A percentile compares a stretch with the other conserved stretches of the same genome.
phyloP scores from a whole-genome alignment of 352 stramenopile species.

The Globisporangium spiculum region DNA sequence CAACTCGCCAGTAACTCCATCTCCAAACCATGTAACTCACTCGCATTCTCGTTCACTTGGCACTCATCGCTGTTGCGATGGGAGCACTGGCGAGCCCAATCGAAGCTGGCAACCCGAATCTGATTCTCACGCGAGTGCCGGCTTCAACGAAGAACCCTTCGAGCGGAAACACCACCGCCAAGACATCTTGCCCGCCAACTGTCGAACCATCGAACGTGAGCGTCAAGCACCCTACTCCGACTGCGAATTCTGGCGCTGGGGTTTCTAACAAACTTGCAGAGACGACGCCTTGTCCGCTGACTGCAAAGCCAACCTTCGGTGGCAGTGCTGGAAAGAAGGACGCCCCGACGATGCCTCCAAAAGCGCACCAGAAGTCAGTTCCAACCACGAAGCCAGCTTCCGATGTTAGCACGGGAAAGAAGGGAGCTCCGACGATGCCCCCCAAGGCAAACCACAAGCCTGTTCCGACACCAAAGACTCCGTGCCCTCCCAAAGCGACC shows the following conservation, averaged over 20 bases:
- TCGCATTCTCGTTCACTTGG: slow-evolving; percentile 4
- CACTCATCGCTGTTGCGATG: not conserved
- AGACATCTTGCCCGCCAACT: slow-evolving; percentile 2
- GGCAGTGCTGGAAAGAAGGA: not conserved
- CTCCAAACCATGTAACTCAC: not conserved
- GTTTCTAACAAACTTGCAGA: not conserved
- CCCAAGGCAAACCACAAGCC: not conserved
- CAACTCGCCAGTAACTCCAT: not conserved
- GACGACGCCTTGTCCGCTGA: not conserved
- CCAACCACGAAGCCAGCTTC: no score
- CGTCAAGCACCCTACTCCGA: not conserved
- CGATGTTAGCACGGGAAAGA: no score
- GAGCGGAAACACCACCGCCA: not conserved
- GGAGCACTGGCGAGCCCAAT: not conserved
- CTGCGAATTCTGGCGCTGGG: not conserved
- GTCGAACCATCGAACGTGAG: not conserved
- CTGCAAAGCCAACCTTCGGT: not conserved
- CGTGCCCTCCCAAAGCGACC: not conserved
- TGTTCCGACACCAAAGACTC: not conserved
- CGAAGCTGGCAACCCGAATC: not conserved
- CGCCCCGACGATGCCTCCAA: not conserved
- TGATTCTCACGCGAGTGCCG: not conserved
- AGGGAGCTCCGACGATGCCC: not conserved
- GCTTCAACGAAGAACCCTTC: not conserved
- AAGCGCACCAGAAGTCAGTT: not conserved